Evolutionary conservation across 495 filamentous ascomycete genomes (phyloP).

Genomic region (Mycothermus thermophilus): DNA sequence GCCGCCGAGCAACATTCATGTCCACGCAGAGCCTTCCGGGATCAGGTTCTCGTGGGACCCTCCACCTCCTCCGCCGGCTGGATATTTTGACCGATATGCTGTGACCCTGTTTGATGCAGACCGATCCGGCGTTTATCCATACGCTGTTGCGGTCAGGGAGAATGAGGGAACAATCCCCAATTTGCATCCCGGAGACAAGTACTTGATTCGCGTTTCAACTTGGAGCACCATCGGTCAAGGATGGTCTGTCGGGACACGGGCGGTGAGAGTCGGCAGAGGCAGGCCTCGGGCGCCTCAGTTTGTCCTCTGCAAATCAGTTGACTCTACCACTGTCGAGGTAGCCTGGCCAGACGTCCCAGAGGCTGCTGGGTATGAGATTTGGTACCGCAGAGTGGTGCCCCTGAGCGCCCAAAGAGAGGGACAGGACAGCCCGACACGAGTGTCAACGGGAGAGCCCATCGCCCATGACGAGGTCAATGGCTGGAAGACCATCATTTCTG

Average conservation of each 20-base stretch:
- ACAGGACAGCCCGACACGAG: too few species aligned
- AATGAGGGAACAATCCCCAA: too few species aligned
- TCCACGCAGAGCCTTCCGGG: conserved; percentile 4
- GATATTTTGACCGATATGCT: conserved; percentile 10
- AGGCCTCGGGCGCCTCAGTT: neutral
- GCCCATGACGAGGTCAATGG: neutral
- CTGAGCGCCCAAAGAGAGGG: too few species aligned
- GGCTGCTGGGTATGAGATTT: conserved; percentile 5
- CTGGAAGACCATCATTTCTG: neutral
- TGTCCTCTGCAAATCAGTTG: conserved; percentile 1
- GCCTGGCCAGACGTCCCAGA: conserved; percentile 1
- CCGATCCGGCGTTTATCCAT: conserved; percentile 4
- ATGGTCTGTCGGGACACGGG: neutral
- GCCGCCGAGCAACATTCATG: conserved; percentile 5
- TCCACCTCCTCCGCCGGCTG: neutral
- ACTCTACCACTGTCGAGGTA: conserved; percentile 1
- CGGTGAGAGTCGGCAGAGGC: conserved; percentile 9
- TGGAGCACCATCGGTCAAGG: conserved; percentile 11
- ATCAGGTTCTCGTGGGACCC: conserved; percentile 5
- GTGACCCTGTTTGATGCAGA: conserved; percentile 5
- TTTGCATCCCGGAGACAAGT: conserved; percentile 8
- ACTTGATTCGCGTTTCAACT: conserved; percentile 7
- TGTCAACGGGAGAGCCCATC: too few species aligned
- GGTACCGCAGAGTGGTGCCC: too few species aligned
- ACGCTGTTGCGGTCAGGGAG: too few species aligned